Base-by-base conservation (phyloP, 2,329 filamentous ascomycete genomes). In the Colletotrichum abscissum region DNA sequence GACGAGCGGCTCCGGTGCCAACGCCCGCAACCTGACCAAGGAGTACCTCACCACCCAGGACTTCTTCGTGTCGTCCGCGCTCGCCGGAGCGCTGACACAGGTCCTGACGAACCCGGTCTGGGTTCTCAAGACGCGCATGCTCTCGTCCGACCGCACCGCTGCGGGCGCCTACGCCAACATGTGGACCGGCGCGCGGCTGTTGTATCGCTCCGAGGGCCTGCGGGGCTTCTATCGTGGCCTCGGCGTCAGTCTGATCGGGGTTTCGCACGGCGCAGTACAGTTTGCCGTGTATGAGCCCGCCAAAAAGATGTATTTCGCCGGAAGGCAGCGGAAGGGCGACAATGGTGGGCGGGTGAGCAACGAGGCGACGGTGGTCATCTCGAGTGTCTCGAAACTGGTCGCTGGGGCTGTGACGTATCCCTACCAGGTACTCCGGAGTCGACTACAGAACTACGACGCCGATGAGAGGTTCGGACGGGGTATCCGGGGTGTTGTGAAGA, bases 91-190 rank as follows among this genome's bases (percentile, higher is more conserved):
- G 22, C 82, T 94, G 54, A 97, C 95, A 1, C 93, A 95, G 56
- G 84, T 94, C 35, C 88, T 96, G 76, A 98, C 97, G 35, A 98
- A 98, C 81, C 97, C 97, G 2, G 92, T 99, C 78, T 99, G 97
- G 97, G 97, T 99, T 3, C 91, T 99, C 81, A 98, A 98, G 86
- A 98, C 96, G 9, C 93, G 97, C 75, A 98, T 99, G 95, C 87
- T 98, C 28, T 95, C 95, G 35, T 95, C 94, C 4, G 94, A 97
- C 76, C 90, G 90, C 63, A 87, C 90, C 67, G 88, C 91, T 6
- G 89, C 88, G 2, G 95, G 95, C 16, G 97, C 96, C 1, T 99
- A 99, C 83, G 88, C 90, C 19, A 92, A 90, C 76, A 94, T 98
- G 86, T 84, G 88, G 76, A 88, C 92, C 62, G 97, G 97, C 33